Evolutionary conservation across 2,329 filamentous ascomycete species (phyloP), one percentile per base, ranked within the genome.

Genomic region (Nannizziopsis arthrosporioides): DNA sequence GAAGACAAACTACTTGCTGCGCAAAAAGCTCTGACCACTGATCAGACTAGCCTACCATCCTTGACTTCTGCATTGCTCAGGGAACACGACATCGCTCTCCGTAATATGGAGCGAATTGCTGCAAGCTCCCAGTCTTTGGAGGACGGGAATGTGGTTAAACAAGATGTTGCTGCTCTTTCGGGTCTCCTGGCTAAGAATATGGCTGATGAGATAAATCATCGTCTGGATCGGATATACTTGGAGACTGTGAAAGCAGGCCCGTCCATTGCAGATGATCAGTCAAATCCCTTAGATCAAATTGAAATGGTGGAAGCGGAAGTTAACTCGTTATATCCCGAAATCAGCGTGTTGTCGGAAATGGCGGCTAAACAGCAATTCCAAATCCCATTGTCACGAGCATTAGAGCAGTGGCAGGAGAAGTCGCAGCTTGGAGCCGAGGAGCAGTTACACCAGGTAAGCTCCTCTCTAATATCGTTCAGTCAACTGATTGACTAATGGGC

Each of bases 291-390:
- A 5, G 57, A 59, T 17, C 48, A 53, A 3, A 41, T 61, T n/a
- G 36, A 52, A 30, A 58, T 56, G 1, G 44, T 69, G 22, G 55
- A 65, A 47, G 59, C 62, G 44, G 66, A 69, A 48, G 53, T 68
- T 10, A 63, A 61, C 30, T 64, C 66, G 14, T 52, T 69, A 1
- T 67, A 68, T 42, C 58, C 63, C 0, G 66, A 69, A 42, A 66
- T 69, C 38, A 62, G 61, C 18, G 55, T 67, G 3, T 52, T 69
- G 31, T 59, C 66, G 37, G 62, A 68, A n/a, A 63, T 69, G 53
- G 69, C 68, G 44, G 65, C 63, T 1, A 64, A 63, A 51, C 67
- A 71, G 40, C 61, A 66, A 47, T 69, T 68, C 54, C 61, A 62
- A 6, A 65, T 65, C 35, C 62, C 66, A 5, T 68, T 69, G 42